Evolutionary conservation across 2,329 filamentous ascomycete genomes (phyloP).

Genomic region (Aspergillus unguis): DNA sequence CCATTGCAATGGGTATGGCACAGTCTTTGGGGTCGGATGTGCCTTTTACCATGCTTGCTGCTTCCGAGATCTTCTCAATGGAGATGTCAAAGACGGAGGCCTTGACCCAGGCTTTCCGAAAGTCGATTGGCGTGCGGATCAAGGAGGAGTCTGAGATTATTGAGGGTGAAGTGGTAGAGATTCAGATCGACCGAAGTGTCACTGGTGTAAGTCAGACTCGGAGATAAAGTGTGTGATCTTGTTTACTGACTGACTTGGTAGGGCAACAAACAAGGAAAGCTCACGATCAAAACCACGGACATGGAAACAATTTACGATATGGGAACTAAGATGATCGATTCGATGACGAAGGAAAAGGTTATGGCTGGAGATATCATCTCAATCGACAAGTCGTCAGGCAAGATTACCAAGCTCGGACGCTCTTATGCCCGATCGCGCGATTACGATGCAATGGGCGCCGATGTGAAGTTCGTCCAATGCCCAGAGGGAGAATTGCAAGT

Average conservation of each 20-base stretch:
- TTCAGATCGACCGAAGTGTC: constrained; percentile 95
- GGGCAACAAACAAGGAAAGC: constrained; percentile 96
- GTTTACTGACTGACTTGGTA: constrained; percentile 26
- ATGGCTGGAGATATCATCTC: constrained; percentile 98
- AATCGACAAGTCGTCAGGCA: constrained; percentile 96
- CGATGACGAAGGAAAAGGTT: constrained; percentile 98
- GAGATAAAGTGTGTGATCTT: background rate
- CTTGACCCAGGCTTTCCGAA: constrained; percentile 96
- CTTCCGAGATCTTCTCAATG: constrained; percentile 95
- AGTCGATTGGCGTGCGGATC: constrained; percentile 96
- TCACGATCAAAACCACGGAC: constrained; percentile 98
- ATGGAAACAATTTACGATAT: constrained; percentile 99
- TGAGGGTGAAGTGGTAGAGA: constrained; percentile 97
- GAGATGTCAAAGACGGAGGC: constrained; percentile 99
- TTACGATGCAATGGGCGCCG: constrained; percentile 98
- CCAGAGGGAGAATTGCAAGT: constrained; percentile 97
- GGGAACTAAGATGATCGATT: constrained; percentile 99
- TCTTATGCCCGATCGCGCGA: constrained; percentile 93
- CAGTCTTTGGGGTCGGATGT: constrained; percentile 92
- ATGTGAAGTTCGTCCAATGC: constrained; percentile 97
- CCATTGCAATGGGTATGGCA: constrained; percentile 98
- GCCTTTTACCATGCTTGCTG: constrained; percentile 92
- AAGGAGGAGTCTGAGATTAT: constrained; percentile 99
- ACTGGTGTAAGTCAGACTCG: constrained; percentile 63
- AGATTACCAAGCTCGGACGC: constrained; percentile 94